Base-by-base conservation (phyloP, 78 protist species). In the Chrysochromulina parva region DNA sequence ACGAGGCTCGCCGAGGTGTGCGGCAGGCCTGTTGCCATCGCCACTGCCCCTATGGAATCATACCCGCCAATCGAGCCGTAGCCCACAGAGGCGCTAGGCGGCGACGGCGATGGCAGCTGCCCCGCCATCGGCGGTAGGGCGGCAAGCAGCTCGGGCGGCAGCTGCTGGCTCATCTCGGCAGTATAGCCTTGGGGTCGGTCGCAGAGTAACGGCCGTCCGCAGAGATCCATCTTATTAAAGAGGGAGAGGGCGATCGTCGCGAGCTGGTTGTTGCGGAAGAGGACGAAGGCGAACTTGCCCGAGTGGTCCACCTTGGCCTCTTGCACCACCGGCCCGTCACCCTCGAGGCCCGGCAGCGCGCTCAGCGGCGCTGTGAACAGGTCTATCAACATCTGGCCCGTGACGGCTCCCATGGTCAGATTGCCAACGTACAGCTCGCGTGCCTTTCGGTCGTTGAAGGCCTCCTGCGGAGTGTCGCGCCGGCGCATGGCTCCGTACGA, bases 351-450 rank as follows among this genome's bases (percentile, higher is more conserved):
- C n/a, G 82, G 22, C 26, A 50, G 3, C 58, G 55, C 6, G 26
- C 0, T 0, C 38, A 50, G 84, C 48, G 84, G 84, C n/a, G 14
- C 26, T 28, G 57, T 74, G 86, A 78, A 78, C 47, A 78, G 86
- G 6, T 78, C 86, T n/a, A 24, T 53, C 14, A 78, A 62, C 86
- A 78, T 78, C 50, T 0, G 19, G 24, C 62, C 20, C 17, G 86
- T 78, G 22, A 78, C 86, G 10, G 16, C n/a, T 16, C 86, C 86
- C 13, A 53, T 13, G 9, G 86, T 47, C 50, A 78, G 47, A 17
- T 78, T 78, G 62, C 86, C 86, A 7, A 78, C 50, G 86, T 78
- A 78, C 38, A 78, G 86, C 62, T 78, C 86, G 59, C 86, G 86
- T 62, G 16, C 48, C 48, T 24, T 16, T 3, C 2, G 4, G 20